phyloP scores from a whole-genome alignment of 805 yeast genomes.

The Wickerhamiella azyma region DNA sequence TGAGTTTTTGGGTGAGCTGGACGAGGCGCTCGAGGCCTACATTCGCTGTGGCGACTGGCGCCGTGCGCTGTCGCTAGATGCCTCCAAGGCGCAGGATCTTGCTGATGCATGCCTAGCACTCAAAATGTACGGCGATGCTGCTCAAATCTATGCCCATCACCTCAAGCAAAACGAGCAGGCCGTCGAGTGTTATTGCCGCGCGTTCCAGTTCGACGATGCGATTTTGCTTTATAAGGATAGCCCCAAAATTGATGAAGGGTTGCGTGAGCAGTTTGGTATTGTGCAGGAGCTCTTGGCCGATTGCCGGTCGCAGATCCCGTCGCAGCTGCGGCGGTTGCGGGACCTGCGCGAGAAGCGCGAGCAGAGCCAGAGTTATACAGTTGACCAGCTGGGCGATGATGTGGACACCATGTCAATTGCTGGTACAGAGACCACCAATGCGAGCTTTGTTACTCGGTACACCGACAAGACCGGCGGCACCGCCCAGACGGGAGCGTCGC shows the following conservation, averaged over 20 bases:
- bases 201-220: conserved; percentile 63
- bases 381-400: conserved; percentile 43
- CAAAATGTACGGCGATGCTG: conserved; percentile 64
- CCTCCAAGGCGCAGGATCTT: conserved; percentile 44
- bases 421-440: conserved; percentile 85
- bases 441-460: conserved; percentile 86
- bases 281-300: conserved; percentile 88
- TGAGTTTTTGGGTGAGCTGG: conserved; percentile 48
- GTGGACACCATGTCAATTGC: conserved; percentile 90
- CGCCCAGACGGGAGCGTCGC: conserved; percentile 89
- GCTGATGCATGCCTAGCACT: conserved; percentile 43
- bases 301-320: conserved; percentile 68
- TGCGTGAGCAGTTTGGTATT: conserved; percentile 78
- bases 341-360: conserved; percentile 76
- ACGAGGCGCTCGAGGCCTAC: conserved; percentile 57
- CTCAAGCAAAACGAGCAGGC: conserved; percentile 50
- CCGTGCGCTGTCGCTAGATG: conserved; percentile 57
- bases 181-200: conserved; percentile 55
- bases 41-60: conserved; percentile 65
- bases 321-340: conserved; percentile 72
- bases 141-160: conserved; percentile 53
- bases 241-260: conserved; percentile 38
- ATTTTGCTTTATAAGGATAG: conserved; percentile 39
- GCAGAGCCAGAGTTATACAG: conserved; percentile 73
- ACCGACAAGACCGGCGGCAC: conserved; percentile 95